phyloP scores from a whole-genome alignment of 345 rosid genomes.

The Orychophragmus violaceus region DNA sequence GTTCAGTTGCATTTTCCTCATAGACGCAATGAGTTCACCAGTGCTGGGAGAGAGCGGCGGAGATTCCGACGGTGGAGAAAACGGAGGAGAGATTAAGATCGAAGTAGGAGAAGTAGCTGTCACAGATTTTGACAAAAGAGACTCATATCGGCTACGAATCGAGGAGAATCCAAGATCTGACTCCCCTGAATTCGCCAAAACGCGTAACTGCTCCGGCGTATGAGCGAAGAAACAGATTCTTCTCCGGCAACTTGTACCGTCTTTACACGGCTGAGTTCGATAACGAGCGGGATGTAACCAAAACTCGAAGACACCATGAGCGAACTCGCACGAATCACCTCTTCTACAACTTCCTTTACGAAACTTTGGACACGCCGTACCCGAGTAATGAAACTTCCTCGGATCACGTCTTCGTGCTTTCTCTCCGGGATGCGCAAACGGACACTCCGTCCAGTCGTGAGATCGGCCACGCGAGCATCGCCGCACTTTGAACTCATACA shows the following conservation, averaged over 20 bases:
- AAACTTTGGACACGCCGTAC: slow-evolving; percentile 55
- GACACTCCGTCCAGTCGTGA: slow-evolving; percentile 80
- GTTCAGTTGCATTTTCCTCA: slow-evolving; percentile 40
- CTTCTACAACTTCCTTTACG: slow-evolving; percentile 57
- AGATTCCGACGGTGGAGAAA: slow-evolving; percentile 46
- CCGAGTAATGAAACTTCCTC: slow-evolving; percentile 49
- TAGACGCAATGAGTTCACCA: slow-evolving; percentile 31
- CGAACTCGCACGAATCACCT: slow-evolving; percentile 50
- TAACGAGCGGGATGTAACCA: slow-evolving; percentile 88
- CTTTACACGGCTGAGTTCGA: slow-evolving; percentile 84
- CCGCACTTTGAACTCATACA: slow-evolving; percentile 60
- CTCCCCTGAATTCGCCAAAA: slow-evolving; percentile 32
- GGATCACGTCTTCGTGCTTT: slow-evolving; percentile 68
- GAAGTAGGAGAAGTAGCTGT: slow-evolving; percentile 46
- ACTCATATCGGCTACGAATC: slow-evolving; percentile 29
- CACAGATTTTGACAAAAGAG: slow-evolving; percentile 11
- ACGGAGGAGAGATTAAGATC: slow-evolving; percentile 37
- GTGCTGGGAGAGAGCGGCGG: slow-evolving; percentile 50
- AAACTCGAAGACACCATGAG: slow-evolving; percentile 82
- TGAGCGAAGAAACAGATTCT: too few relatives aligned
- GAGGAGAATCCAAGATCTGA: slow-evolving; percentile 39
- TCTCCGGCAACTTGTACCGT: slow-evolving; percentile 57
- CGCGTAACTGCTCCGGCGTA: slow-evolving; percentile 69
- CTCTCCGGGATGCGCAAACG: slow-evolving; percentile 65
- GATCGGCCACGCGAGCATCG: slow-evolving; percentile 53